Base-by-base conservation (phyloP, 139 green algal species). In the Spirogloea muscicola region DNA sequence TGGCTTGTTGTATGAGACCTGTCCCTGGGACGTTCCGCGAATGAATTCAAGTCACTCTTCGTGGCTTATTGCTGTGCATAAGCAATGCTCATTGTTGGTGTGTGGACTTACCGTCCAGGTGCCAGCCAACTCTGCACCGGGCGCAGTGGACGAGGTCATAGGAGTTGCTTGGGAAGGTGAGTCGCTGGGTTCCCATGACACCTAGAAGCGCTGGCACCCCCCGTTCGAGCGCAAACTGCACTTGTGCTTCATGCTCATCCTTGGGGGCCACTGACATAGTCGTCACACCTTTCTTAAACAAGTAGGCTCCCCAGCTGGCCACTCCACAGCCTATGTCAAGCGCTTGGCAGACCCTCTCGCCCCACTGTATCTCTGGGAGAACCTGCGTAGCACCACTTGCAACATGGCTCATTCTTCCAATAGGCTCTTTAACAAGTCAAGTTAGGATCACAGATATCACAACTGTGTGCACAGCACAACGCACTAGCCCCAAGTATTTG, bases 121-220 rank as follows among this genome's bases (percentile, higher is more conserved):
- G 67, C 70, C 70, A 79, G 1, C 43, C 43, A 31, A 68, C 70
- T 2, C 59, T 34, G 58, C 70, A 79, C 5, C 48, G 60, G 16
- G 58, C 62, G 1, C 70, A 79, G 61, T 79, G 70, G 33, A 73
- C 62, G 34, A 66, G 31, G 43, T 79, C 70, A 60, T 76, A 79
- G 13, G 33, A 21, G 49, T 73, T 72, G 31, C 60, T 25, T 31
- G 70, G 61, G 48, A 73, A 79, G 9, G 58, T 43, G 60, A 72
- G 59, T 2, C 70, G 29, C 70, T 77, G 36, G 16, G 70, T 69
- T 13, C 58, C 70, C 60, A 79, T 70, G 25, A 79, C 70, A 10
- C 60, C 62, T 9, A 79, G n/a, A 41, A 79, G 27, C 34, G 70
- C 70, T 6, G 25, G n/a, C 21, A 75, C 41, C 16, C 70, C 70